Percentiles rank a stretch among this genome's conserved stretches.
phyloP scores from a whole-genome alignment of 352 stramenopile genomes.

The Globisporangium nagaii region DNA sequence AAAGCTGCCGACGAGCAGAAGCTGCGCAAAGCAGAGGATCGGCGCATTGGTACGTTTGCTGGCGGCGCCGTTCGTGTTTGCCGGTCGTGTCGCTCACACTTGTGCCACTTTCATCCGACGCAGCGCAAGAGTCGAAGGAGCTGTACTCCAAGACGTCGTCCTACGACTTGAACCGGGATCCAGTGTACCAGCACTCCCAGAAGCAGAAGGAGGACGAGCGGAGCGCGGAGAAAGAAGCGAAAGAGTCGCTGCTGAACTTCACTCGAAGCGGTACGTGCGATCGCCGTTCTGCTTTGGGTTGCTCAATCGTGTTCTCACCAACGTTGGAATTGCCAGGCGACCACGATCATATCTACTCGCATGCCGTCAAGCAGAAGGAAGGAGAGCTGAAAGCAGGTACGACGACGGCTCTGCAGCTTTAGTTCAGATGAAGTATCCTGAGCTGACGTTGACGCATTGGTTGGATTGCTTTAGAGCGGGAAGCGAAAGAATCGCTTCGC shows the following conservation, averaged over 20 bases:
- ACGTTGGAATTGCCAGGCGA: neutral
- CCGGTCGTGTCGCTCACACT: neutral
- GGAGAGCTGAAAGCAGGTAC: conserved; percentile 12
- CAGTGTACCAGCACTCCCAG: conserved; percentile 40
- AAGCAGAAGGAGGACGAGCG: conserved; percentile 44
- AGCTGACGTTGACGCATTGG: neutral
- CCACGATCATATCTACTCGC: conserved; percentile 14
- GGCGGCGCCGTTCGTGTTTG: neutral
- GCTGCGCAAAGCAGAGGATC: conserved; percentile 30
- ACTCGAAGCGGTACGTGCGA: conserved; percentile 4
- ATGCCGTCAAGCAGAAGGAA: conserved; percentile 13
- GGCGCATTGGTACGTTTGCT: conserved; percentile 13
- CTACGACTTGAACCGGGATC: conserved; percentile 37
- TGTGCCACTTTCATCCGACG: neutral
- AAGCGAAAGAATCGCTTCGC: conserved; percentile 28
- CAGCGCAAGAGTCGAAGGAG: conserved; percentile 25
- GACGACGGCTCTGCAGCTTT: neutral
- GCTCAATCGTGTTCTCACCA: neutral
- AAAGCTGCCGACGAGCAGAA: conserved; percentile 39
- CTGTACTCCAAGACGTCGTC: conserved; percentile 33
- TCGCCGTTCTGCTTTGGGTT: neutral
- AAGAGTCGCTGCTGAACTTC: conserved; percentile 22
- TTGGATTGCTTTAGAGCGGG: conserved; percentile 12
- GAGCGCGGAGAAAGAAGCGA: conserved; percentile 15
- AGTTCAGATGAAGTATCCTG: no score